Evolutionary conservation across 495 filamentous ascomycete species (phyloP), one percentile per base, ranked within the genome.

Genomic region (Neurospora terricola): DNA sequence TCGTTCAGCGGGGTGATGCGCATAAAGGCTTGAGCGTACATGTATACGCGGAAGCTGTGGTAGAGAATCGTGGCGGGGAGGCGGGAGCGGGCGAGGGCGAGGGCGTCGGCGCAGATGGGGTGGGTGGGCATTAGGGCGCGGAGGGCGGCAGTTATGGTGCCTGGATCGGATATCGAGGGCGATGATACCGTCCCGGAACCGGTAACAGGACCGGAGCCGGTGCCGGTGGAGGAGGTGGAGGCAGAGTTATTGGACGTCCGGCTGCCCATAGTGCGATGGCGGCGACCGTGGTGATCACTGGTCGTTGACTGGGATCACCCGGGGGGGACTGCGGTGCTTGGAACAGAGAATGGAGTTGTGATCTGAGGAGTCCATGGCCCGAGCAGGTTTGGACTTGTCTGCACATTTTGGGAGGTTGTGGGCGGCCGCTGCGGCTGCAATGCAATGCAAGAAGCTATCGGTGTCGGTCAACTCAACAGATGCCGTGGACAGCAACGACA

Each of bases 41-140:
- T 75, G 72, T 77, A 87, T 54, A 83, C 80, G n/a, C 84, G 81
- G 73, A 85, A 74, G 77, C 81, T 84, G 76, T 86, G 85, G 75
- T 85, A 82, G 12, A 86, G 75, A 68, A 86, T 82, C 10, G 80
- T 75, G 4, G 82, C 79, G 4, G 83, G 81, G 4, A 86, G 80
- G 0, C 71, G 71, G 0, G 75, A 43, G 62, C 75, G 74, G 43
- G 82, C 80, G 18, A 80, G 62, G 0, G 76, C 38, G 36, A 81
- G 78, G n/a, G 80, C 77, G n/a, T 80, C 78, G 59, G 72, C 70
- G 37, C 76, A 78, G 3, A 73, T 78, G 5, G 79, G 76, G 43
- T 80, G 79, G 37, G 34, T 18, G 0, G 79, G 79, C 21, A 80
- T 74, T 27, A 77, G 71, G 21, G 77, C 73, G 38, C 76, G 76